A percentile compares a stretch with the other conserved stretches of the same genome.
Conservation (phyloP, 139 green algal genomes). For the Micractinium sp. region DNA sequence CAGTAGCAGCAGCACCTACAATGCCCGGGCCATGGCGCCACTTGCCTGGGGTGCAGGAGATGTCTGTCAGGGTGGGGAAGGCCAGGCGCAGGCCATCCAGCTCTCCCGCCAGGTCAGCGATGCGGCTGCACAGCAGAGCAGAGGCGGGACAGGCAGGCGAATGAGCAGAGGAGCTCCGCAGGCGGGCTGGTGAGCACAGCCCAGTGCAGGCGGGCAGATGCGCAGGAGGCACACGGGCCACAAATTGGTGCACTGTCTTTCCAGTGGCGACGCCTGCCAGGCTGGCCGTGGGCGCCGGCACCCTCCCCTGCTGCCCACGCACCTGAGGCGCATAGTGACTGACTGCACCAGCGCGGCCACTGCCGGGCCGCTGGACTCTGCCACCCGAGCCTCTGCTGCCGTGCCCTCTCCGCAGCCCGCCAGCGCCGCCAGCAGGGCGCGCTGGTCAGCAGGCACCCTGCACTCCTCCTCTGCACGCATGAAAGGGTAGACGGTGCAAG, state of each 20-base stretch:
- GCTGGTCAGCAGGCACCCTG: not conserved
- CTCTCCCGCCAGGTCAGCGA: constrained; percentile 38
- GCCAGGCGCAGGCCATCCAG: constrained; percentile 40
- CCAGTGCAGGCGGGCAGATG: not conserved
- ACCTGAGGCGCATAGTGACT: not conserved
- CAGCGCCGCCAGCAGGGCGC: constrained; percentile 18
- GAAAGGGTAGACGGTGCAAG: not conserved
- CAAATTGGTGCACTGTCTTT: not conserved
- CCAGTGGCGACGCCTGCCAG: not conserved
- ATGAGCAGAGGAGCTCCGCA: not conserved
- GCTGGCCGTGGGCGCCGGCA: not conserved
- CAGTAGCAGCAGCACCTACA: too few relatives aligned
- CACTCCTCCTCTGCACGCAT: not conserved
- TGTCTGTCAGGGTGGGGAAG: constrained; percentile 1
- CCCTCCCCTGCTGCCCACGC: not conserved
- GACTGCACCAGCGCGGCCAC: constrained; percentile 28
- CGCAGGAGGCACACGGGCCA: not conserved
- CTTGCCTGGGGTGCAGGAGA: constrained; percentile 12
- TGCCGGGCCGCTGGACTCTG: not conserved
- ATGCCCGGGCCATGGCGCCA: not conserved
- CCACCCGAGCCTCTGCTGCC: not conserved
- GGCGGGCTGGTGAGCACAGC: too few relatives aligned
- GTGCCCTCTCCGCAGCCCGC: constrained; percentile 13
- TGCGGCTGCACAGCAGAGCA: not conserved
- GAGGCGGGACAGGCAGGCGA: not conserved